phyloP scores from a whole-genome alignment of 2,329 filamentous ascomycete species.

The Moelleriella libera region DNA sequence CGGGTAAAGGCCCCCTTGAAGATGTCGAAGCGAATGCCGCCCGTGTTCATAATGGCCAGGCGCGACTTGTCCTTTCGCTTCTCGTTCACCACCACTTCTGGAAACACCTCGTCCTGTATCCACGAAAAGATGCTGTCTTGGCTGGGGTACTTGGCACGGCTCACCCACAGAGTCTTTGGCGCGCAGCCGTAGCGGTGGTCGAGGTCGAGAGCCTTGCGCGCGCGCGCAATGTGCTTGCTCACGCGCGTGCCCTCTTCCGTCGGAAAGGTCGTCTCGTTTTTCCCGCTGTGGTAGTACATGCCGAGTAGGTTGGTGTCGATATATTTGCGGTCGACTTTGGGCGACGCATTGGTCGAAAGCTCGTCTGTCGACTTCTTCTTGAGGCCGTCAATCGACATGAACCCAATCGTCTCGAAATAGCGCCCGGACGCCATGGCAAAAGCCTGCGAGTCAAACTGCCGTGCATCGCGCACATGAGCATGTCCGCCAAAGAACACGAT shows the following conservation, averaged over 20 bases:
- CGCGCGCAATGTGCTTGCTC: conserved; percentile 52
- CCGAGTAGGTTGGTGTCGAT: conserved; percentile 90
- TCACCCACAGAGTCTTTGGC: conserved; percentile 70
- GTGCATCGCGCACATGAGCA: conserved; percentile 75
- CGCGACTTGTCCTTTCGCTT: conserved; percentile 46
- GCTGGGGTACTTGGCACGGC: conserved; percentile 57
- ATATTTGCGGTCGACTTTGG: conserved; percentile 64
- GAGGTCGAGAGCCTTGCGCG: conserved; percentile 55
- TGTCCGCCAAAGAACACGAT: conserved; percentile 91
- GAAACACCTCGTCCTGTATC: conserved; percentile 64
- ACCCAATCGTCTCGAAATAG: conserved; percentile 92
- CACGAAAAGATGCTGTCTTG: conserved; percentile 68
- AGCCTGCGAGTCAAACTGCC: conserved; percentile 62
- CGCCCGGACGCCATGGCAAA: conserved; percentile 75
- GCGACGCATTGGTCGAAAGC: conserved; percentile 17
- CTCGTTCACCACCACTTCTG: conserved; percentile 45
- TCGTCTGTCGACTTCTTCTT: conserved; percentile 15
- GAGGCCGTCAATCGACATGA: conserved; percentile 68
- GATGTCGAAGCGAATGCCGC: conserved; percentile 87
- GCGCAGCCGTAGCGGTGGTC: conserved; percentile 73
- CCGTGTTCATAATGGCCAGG: conserved; percentile 74
- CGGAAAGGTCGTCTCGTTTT: conserved; percentile 57
- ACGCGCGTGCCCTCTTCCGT: conserved; percentile 64
- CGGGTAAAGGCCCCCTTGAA: conserved; percentile 84
- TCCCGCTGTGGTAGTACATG: conserved; percentile 64